These are phyloP conservation scores for Schoenoplectus triqueter DNA, from an alignment of 202 grass and related monocot genomes.

Conservation along the genomic window DNA sequence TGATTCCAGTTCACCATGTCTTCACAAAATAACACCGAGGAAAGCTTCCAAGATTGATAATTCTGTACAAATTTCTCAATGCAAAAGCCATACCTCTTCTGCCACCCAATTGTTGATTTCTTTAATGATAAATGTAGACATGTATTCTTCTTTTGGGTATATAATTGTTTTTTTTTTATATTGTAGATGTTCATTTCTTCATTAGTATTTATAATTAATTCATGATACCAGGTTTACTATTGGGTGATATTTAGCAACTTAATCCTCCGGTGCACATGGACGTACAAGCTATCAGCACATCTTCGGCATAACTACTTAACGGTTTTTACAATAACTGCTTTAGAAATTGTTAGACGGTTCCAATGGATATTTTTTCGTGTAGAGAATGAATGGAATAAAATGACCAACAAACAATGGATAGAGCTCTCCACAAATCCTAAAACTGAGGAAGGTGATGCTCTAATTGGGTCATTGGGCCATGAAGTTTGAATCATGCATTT, in stretches of 20 bases:
- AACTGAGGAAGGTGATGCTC: constrained; percentile 56
- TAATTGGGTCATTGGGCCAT: constrained; percentile 63
- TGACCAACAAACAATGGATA: constrained; percentile 66
- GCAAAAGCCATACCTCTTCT: background rate
- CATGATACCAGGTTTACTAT: constrained; percentile 67
- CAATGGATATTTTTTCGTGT: constrained; percentile 98
- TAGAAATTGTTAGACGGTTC: constrained; percentile 85
- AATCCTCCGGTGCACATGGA: constrained; percentile 89
- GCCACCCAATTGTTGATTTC: background rate
- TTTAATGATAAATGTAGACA: background rate
- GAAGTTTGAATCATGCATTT: constrained; percentile 52
- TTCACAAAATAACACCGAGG: background rate
- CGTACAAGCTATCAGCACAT: constrained; percentile 96
- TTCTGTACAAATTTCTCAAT: background rate
- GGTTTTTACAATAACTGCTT: constrained; percentile 68
- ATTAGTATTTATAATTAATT: constrained; percentile 23
- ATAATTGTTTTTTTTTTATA: background rate
- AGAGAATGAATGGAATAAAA: constrained; percentile 98
- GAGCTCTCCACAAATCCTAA: constrained; percentile 62
- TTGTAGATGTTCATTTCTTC: constrained; percentile 3
- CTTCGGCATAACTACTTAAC: constrained; percentile 92
- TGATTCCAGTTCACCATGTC: background rate
- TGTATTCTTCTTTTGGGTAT: background rate
- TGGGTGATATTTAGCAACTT: constrained; percentile 93
- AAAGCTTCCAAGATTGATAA: background rate